These are phyloP conservation scores for Euphorbia schlechtendalii DNA, from an alignment of 441 rosid genomes.

Conservation along the genomic window DNA sequence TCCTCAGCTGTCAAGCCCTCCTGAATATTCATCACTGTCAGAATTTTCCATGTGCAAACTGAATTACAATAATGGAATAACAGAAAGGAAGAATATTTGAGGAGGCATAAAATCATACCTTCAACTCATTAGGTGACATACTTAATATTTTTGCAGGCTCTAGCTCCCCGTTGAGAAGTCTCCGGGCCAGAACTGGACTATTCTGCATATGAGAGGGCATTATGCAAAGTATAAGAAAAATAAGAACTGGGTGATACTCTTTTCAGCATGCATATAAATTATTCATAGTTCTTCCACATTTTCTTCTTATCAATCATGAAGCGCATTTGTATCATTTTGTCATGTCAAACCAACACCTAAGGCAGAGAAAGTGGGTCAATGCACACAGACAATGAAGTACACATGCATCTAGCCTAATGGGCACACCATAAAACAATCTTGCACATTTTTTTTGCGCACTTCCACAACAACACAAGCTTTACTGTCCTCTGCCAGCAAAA, in stretches of 20 bases:
- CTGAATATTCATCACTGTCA: slow-evolving; percentile 32
- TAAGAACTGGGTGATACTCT: background rate
- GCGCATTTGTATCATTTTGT: too few relatives aligned
- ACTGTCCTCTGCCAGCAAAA: background rate
- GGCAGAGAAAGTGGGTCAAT: background rate
- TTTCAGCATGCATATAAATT: background rate
- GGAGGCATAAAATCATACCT: slow-evolving; percentile 33
- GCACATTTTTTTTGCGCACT: too few relatives aligned
- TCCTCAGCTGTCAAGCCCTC: slow-evolving; percentile 91
- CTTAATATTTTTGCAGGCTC: slow-evolving; percentile 68
- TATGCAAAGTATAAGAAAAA: background rate
- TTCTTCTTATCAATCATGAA: background rate
- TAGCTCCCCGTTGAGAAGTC: slow-evolving; percentile 76
- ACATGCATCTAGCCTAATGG: background rate
- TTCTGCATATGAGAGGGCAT: slow-evolving; percentile 35
- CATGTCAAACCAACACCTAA: background rate
- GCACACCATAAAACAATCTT: background rate
- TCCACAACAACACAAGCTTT: background rate
- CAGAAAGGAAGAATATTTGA: background rate
- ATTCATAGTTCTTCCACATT: background rate
- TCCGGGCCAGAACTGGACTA: slow-evolving; percentile 51
- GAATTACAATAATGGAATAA: background rate
- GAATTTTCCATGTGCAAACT: background rate
- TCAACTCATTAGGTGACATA: slow-evolving; percentile 88
- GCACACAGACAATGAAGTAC: background rate